phyloP scores from a whole-genome alignment of 2,329 filamentous ascomycete species.

The Ophiostoma sp. region DNA sequence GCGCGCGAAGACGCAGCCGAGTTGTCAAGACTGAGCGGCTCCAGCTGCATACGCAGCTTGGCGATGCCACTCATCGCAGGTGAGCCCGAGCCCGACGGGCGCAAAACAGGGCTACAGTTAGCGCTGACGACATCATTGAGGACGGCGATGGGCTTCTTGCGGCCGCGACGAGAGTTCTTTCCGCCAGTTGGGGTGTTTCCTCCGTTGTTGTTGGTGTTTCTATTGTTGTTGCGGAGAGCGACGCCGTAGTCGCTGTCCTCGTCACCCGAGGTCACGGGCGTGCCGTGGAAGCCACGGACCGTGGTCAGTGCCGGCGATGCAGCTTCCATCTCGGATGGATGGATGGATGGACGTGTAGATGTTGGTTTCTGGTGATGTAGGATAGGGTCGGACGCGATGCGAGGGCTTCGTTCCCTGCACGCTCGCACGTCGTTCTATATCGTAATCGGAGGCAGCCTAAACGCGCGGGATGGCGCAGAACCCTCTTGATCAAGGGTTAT shows the following conservation, averaged over 20 bases:
- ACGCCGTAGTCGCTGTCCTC: conserved; percentile 56
- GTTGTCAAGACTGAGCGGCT: conserved; percentile 68
- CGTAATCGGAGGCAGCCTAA: not conserved
- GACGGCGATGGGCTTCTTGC: conserved; percentile 43
- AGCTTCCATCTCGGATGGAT: conserved; percentile 44
- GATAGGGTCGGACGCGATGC: not conserved
- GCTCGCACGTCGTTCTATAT: not conserved
- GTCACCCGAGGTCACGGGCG: conserved; percentile 56
- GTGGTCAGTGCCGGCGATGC: conserved; percentile 54
- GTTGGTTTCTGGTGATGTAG: not conserved
- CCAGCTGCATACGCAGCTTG: conserved; percentile 77
- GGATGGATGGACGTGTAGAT: not conserved
- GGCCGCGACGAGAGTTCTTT: conserved; percentile 38
- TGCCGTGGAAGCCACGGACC: conserved; percentile 58
- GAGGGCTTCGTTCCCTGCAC: not conserved
- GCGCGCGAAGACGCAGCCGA: conserved; percentile 48
- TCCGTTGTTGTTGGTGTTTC: conserved; percentile 28
- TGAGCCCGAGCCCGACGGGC: conserved; percentile 52
- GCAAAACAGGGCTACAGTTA: conserved; percentile 62
- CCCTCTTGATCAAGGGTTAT: conserved; percentile 34
- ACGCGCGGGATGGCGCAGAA: not conserved
- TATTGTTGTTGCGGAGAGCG: not conserved
- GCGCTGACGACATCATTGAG: conserved; percentile 61
- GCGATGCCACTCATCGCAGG: conserved; percentile 72
- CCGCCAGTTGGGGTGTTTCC: not conserved